Evolutionary conservation across 108 stramenopile genomes (phyloP).

Genomic region (Nitzschia inconspicua): DNA sequence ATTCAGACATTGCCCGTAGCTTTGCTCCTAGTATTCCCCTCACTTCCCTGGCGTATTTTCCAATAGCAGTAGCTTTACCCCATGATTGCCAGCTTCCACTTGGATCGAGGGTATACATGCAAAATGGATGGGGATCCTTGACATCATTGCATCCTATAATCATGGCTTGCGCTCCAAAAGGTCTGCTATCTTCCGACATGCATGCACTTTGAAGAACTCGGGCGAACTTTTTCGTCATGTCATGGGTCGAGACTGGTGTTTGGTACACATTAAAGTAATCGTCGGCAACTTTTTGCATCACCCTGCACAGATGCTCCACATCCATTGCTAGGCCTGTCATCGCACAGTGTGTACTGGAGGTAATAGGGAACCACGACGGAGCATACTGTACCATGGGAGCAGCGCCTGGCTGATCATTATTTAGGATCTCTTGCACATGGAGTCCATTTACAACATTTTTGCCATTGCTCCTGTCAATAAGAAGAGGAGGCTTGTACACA

Average conservation of each 20-base stretch:
- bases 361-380: conserved; percentile 20
- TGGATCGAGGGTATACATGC: conserved; percentile 31
- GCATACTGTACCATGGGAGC: conserved; percentile 12
- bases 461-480: background rate
- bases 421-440: background rate
- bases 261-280: conserved; percentile 14
- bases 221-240: conserved; percentile 21
- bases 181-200: conserved; percentile 10
- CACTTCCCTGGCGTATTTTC: conserved; percentile 14
- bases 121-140: conserved; percentile 6
- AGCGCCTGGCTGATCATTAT: background rate
- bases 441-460: background rate
- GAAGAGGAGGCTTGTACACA: conserved; percentile 8
- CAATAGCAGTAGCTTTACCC: conserved; percentile 31
- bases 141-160: conserved; percentile 20
- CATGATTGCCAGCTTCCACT: conserved; percentile 32
- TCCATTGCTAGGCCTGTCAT: conserved; percentile 34
- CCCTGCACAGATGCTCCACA: conserved; percentile 23
- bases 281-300: conserved; percentile 17
- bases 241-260: conserved; percentile 11
- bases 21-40: conserved; percentile 15
- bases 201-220: conserved; percentile 8
- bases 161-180: conserved; percentile 29
- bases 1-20: too few species aligned
- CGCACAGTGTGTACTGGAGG: conserved; percentile 5